These are phyloP conservation scores for Saussurea involucrata DNA, from an alignment of 129 eudicot genomes.

Conservation along the genomic window DNA sequence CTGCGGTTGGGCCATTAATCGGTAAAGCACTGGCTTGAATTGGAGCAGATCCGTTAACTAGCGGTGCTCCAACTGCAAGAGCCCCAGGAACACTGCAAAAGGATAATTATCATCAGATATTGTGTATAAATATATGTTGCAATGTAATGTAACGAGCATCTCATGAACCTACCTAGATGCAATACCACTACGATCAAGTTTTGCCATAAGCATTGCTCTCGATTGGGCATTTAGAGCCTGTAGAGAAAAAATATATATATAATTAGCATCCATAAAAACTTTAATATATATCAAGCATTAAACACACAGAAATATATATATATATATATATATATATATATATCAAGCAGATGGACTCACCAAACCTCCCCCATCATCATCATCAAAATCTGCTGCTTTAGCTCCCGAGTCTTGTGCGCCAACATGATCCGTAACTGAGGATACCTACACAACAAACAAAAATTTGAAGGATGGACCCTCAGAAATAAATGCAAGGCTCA, in stretches of 20 bases:
- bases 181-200: constrained; percentile 89
- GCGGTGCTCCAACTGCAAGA: constrained; percentile 73
- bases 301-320: background rate
- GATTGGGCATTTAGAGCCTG: constrained; percentile 97
- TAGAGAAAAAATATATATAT: background rate
- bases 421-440: constrained; percentile 91
- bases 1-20: constrained; percentile 35
- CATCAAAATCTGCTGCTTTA: constrained; percentile 97
- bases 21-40: constrained; percentile 45
- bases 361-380: constrained; percentile 98
- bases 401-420: constrained; percentile 85
- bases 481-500: background rate
- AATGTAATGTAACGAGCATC: background rate
- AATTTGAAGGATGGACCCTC: background rate
- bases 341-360: constrained; percentile 41
- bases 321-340: background rate
- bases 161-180: constrained; percentile 64
- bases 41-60: constrained; percentile 62
- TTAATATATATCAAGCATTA: no score
- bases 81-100: constrained; percentile 67
- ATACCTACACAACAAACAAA: constrained; percentile 52
- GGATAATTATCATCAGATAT: constrained; percentile 3
- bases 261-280: background rate
- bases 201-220: constrained; percentile 91
- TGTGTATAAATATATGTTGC: background rate